Conservation (phyloP, 2,329 filamentous ascomycete genomes). For the Beauveria medogensis region DNA sequence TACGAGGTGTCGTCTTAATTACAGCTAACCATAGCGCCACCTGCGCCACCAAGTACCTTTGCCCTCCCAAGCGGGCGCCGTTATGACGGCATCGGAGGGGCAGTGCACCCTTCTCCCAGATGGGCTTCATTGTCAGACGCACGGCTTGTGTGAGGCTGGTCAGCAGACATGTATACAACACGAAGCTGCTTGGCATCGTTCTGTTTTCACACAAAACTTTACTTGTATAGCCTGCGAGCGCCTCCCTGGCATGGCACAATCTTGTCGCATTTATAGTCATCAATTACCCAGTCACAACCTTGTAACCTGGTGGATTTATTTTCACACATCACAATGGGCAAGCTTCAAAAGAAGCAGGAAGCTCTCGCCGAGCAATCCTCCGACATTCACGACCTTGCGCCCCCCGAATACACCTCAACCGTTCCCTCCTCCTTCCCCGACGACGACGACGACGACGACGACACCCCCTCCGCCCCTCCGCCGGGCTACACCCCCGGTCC, state of each 20-base stretch:
- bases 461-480: not conserved
- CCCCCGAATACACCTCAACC: not conserved
- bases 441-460: not conserved
- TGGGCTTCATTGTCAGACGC: not conserved
- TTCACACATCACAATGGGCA: not conserved
- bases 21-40: not conserved
- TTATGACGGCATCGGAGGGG: not conserved
- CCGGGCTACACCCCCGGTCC: slow-evolving; percentile 4
- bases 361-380: not conserved
- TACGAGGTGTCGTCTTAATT: too few relatives aligned
- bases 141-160: too few relatives aligned
- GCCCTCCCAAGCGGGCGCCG: not conserved
- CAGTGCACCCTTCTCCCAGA: not conserved
- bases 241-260: too few relatives aligned
- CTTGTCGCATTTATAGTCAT: too few relatives aligned
- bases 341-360: slow-evolving; percentile 3
- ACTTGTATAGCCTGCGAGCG: too few relatives aligned
- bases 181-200: not conserved
- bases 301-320: not conserved
- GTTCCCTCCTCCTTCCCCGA: too few relatives aligned
- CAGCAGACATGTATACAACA: not conserved
- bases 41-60: too few relatives aligned
- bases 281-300: not conserved
- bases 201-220: not conserved
- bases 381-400: not conserved